Base-by-base conservation (phyloP, 2,329 filamentous ascomycete species). In the Aphanoascus verrucosus region DNA sequence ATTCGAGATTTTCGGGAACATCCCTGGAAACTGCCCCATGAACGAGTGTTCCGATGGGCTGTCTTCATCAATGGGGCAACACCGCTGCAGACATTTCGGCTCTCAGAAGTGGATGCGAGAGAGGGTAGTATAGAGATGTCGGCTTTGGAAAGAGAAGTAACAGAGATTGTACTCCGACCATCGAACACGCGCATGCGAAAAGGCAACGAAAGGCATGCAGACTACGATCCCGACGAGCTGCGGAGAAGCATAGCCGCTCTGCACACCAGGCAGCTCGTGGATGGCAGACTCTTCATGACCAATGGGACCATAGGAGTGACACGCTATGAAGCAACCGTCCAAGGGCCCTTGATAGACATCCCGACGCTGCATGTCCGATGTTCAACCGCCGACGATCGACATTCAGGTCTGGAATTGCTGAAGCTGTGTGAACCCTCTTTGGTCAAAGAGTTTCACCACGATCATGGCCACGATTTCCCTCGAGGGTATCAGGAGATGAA, bases 11-110 rank as follows among this genome's bases (percentile, higher is more conserved):
- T 47, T 23, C 34, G 44, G 44, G 55, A 60, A 11, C 48, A 59
- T 34, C 58, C 58, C 6, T 57, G 55, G 42, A 60, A 57, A 34
- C 46, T 57, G 12, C 55, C 58, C 2, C 54, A 56, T 19, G 55
- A 60, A 47, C 53, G 57, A 8, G 50, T 58, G 3, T 60, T 60
- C 35, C 58, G 57, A 1, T 60, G 58, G 49, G 57, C 58, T 9
- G 50, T 53, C 12, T 60, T 60, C 35, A 57, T 59, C 34, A 60
- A 60, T 20, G 53, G 43, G 6, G 57, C 54, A 12, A 59, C 55
- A n/a, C 59, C 59, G 17, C 50, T 59, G 8, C 55, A 59, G 31
- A 55, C 56, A 7, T 59, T 60, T 41, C 41, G 47, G 34, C 35
- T 58, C 12, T 56, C 49, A 9, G 53, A 56, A 17, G 55, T 50